Percentiles rank a stretch among this genome's conserved stretches.
These are phyloP conservation scores for Rubroboletus satanas DNA, from an alignment of 768 basidiomycete genomes.

Conservation along the genomic window DNA sequence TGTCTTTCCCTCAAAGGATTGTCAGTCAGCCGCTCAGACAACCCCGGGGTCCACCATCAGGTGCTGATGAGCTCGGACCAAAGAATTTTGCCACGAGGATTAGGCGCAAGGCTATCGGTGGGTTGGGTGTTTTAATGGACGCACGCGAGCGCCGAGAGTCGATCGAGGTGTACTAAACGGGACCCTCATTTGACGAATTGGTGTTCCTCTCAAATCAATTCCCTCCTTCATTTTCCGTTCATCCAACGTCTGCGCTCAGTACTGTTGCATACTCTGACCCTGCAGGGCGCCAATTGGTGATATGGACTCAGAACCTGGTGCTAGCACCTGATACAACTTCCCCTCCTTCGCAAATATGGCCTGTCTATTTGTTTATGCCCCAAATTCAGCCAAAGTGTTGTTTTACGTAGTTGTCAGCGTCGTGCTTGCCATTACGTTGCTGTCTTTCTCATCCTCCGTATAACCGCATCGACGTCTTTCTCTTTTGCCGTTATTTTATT, in stretches of 20 bases:
- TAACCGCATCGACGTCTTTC: constrained; percentile 14
- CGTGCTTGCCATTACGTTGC: constrained; percentile 26
- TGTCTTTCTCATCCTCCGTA: constrained; percentile 12
- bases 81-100: constrained; percentile 88
- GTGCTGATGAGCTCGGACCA: constrained; percentile 80
- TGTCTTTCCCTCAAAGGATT: constrained; percentile 46
- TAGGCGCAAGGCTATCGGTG: constrained; percentile 80
- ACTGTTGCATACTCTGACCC: constrained; percentile 12
- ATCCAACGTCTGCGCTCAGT: constrained; percentile 11
- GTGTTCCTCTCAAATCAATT: constrained; percentile 13
- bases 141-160: constrained; percentile 77
- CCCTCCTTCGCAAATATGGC: constrained; percentile 27
- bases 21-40: constrained; percentile 75
- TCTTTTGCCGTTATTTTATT: constrained; percentile 23
- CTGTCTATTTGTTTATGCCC: constrained; percentile 21
- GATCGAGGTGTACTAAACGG: constrained; percentile 61
- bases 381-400: constrained; percentile 23
- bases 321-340: constrained; percentile 22
- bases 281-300: constrained; percentile 10
- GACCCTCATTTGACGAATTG: constrained; percentile 7
- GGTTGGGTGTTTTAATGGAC: constrained; percentile 73
- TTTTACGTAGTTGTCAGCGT: constrained; percentile 26
- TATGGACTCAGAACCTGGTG: constrained; percentile 22
- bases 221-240: constrained; percentile 19
- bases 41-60: constrained; percentile 83